Evolutionary conservation across 1,139 yeast species (phyloP).

Genomic region (Meyerozyma elateridarum): DNA sequence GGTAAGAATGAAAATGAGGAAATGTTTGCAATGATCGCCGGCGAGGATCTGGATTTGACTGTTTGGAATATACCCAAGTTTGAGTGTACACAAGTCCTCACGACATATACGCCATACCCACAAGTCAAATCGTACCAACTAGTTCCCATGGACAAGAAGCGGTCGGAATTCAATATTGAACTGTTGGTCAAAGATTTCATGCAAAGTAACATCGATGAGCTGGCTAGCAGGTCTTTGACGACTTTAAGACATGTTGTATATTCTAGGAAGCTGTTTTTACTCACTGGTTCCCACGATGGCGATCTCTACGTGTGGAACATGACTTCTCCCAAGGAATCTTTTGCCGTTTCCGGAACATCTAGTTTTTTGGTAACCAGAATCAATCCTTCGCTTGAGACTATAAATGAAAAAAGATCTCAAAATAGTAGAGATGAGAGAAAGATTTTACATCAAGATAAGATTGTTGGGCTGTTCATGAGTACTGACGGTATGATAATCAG

Average conservation of each 20-base stretch:
- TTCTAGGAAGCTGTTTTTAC: slow-evolving; percentile 13
- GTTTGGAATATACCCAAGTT: slow-evolving; percentile 74
- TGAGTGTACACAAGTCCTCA: slow-evolving; percentile 56
- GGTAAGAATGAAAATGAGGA: slow-evolving; percentile 12
- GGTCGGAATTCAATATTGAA: slow-evolving; percentile 10
- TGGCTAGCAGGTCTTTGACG: slow-evolving; percentile 13
- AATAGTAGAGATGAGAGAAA: background rate
- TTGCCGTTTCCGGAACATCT: slow-evolving; percentile 6
- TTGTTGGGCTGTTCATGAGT: background rate
- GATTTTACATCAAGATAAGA: background rate
- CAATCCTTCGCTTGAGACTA: slow-evolving; percentile 3
- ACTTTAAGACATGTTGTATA: slow-evolving; percentile 10
- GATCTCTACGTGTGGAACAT: slow-evolving; percentile 33
- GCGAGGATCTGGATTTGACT: slow-evolving; percentile 57
- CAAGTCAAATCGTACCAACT: slow-evolving; percentile 31
- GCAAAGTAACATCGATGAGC: slow-evolving; percentile 9
- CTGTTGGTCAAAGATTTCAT: slow-evolving; percentile 7
- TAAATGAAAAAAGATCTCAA: background rate
- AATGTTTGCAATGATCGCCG: slow-evolving; percentile 59
- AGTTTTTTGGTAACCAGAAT: background rate
- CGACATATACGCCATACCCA: slow-evolving; percentile 27
- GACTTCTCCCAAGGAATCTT: slow-evolving; percentile 21
- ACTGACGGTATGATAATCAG: background rate
- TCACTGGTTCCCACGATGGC: slow-evolving; percentile 25
- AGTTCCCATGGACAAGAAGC: slow-evolving; percentile 8